A percentile compares a stretch with the other conserved stretches of the same genome.
Evolutionary conservation across 2,329 filamentous ascomycete species (phyloP).

Genomic region (Monilinia aucupariae): DNA sequence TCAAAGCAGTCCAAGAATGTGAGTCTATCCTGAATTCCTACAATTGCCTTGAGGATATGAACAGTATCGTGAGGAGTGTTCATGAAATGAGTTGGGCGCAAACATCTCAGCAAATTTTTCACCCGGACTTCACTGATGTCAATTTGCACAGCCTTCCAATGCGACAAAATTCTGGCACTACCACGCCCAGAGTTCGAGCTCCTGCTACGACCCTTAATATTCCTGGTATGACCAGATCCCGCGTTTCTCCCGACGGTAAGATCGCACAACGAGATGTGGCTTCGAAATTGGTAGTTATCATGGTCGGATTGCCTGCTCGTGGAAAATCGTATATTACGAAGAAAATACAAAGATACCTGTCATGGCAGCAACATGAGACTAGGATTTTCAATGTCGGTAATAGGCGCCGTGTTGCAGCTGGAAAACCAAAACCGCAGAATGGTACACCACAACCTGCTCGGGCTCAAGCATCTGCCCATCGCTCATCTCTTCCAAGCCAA

Average conservation of each 20-base stretch:
- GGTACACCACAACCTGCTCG: slow-evolving; percentile 29
- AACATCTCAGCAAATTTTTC: slow-evolving; percentile 1
- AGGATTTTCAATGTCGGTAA: slow-evolving; percentile 97
- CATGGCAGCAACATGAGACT: slow-evolving; percentile 96
- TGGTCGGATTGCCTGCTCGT: slow-evolving; percentile 91
- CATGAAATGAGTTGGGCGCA: slow-evolving; percentile 1
- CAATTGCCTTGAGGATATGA: neutral
- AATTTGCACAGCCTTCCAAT: slow-evolving; percentile 52
- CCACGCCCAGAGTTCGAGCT: slow-evolving; percentile 70
- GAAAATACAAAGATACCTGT: slow-evolving; percentile 90
- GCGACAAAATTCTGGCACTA: slow-evolving; percentile 67
- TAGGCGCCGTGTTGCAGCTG: slow-evolving; percentile 73
- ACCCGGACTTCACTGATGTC: slow-evolving; percentile 2
- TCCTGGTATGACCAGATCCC: slow-evolving; percentile 90
- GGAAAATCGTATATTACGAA: slow-evolving; percentile 99
- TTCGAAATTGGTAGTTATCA: slow-evolving; percentile 93
- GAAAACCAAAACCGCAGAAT: slow-evolving; percentile 36
- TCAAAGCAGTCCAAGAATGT: slow-evolving; percentile 34
- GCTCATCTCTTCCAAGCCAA: neutral
- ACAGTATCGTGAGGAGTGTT: neutral
- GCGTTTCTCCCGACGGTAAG: slow-evolving; percentile 89
- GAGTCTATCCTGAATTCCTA: slow-evolving; percentile 17
- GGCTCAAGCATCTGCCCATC: slow-evolving; percentile 15
- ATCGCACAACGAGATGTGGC: slow-evolving; percentile 93
- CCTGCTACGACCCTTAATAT: slow-evolving; percentile 96